Percentiles rank a stretch among this genome's conserved stretches.
Evolutionary conservation across 192 early-diverging fungal genomes (phyloP).

Genomic region (Coemansia sp.): DNA sequence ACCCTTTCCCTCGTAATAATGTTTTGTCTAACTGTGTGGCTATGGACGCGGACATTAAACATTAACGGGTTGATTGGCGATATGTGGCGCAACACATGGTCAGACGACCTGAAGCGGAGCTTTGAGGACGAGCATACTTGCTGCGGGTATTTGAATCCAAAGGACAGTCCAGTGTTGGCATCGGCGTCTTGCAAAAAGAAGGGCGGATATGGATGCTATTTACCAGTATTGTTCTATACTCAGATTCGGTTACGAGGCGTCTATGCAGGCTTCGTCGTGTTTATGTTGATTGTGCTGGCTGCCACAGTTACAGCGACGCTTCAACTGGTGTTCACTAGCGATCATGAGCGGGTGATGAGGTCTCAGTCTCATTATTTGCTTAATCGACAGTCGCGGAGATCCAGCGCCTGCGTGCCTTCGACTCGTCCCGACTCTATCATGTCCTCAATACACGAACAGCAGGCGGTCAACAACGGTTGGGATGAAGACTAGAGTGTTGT

Average conservation of each 20-base stretch:
- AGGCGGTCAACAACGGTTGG: slow-evolving; percentile 1
- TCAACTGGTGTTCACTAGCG: slow-evolving; percentile 27
- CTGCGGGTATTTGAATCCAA: slow-evolving; percentile 42
- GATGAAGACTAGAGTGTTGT: background rate
- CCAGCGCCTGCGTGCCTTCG: background rate
- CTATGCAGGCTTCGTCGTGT: slow-evolving; percentile 40
- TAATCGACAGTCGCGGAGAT: background rate
- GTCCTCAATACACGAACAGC: slow-evolving; percentile 6
- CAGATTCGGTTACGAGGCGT: slow-evolving; percentile 32
- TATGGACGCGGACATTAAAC: slow-evolving; percentile 46
- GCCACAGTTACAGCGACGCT: slow-evolving; percentile 23
- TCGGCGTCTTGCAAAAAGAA: slow-evolving; percentile 21
- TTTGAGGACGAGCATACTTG: slow-evolving; percentile 32
- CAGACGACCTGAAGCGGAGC: slow-evolving; percentile 29
- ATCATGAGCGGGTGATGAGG: slow-evolving; percentile 22
- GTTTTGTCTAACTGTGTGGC: slow-evolving; percentile 28
- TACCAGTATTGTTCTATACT: slow-evolving; percentile 35
- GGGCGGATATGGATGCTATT: slow-evolving; percentile 37
- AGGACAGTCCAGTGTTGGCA: slow-evolving; percentile 24
- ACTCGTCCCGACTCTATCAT: slow-evolving; percentile 3
- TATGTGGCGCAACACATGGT: slow-evolving; percentile 35
- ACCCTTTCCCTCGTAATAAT: slow-evolving; percentile 22
- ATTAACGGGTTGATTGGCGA: slow-evolving; percentile 27
- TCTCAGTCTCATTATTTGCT: slow-evolving; percentile 27
- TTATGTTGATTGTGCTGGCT: slow-evolving; percentile 31